Evolutionary conservation across 2,329 filamentous ascomycete genomes (phyloP).

Genomic region (Botrytis fragariae): DNA sequence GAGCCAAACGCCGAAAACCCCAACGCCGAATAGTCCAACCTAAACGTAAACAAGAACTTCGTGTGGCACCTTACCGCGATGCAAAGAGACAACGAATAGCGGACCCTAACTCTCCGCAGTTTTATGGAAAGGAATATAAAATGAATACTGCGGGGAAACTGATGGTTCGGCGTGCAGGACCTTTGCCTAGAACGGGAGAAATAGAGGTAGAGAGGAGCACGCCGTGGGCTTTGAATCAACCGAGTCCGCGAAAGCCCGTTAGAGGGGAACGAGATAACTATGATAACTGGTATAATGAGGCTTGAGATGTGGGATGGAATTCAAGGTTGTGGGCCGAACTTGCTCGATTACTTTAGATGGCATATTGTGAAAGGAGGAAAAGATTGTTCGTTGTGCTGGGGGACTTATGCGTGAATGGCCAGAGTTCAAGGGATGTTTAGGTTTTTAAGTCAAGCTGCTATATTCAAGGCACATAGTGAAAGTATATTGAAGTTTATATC

Average conservation of each 20-base stretch:
- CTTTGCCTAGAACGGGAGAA: background rate
- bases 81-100: background rate
- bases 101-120: background rate
- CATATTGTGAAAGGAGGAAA: background rate
- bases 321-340: background rate
- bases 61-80: background rate
- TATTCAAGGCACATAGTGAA: background rate
- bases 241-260: background rate
- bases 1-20: no score
- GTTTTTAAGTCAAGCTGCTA: background rate
- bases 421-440: background rate
- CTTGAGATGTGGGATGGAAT: background rate
- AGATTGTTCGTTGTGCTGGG: background rate
- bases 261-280: background rate
- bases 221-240: background rate
- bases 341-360: background rate
- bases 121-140: background rate
- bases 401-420: background rate
- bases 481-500: background rate
- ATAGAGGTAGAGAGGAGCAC: background rate
- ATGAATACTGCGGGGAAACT: background rate
- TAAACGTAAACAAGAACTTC: background rate
- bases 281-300: background rate
- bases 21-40: no score
- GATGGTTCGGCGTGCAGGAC: background rate